Percentiles rank a stretch among this genome's conserved stretches.
Evolutionary conservation across 805 yeast species (phyloP).

Genomic region (Wickerhamomyces silvicola): DNA sequence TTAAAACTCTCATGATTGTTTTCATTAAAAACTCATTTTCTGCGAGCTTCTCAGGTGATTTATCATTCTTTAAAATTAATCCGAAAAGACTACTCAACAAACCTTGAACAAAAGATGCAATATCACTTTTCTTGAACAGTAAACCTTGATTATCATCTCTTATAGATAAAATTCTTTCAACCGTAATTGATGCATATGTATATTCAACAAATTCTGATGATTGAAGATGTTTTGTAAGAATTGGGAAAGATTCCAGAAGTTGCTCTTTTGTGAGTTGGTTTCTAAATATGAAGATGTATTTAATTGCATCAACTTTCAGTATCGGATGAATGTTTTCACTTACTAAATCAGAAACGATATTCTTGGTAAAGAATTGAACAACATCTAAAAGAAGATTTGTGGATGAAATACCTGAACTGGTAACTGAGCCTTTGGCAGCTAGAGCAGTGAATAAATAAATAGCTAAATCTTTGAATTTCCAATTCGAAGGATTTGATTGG

Average conservation of each 20-base stretch:
- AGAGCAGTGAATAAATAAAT: constrained; percentile 79
- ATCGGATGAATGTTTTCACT: constrained; percentile 58
- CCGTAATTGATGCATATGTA: constrained; percentile 89
- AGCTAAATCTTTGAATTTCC: constrained; percentile 87
- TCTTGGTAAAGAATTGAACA: constrained; percentile 72
- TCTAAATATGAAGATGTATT: constrained; percentile 82
- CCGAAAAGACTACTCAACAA: constrained; percentile 61
- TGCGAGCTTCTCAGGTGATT: constrained; percentile 82
- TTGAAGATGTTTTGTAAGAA: constrained; percentile 63
- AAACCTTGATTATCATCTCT: constrained; percentile 49
- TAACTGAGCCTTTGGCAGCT: constrained; percentile 87
- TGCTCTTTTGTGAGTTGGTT: constrained; percentile 89
- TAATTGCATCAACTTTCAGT: constrained; percentile 85
- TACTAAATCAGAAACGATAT: constrained; percentile 80
- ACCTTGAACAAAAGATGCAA: constrained; percentile 54
- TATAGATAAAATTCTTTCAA: constrained; percentile 80
- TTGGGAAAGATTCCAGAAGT: constrained; percentile 70
- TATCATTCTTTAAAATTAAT: constrained; percentile 51
- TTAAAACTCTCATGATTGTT: constrained; percentile 74
- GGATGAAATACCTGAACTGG: constrained; percentile 79
- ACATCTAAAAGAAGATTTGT: constrained; percentile 83
- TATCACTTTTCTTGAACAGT: constrained; percentile 68
- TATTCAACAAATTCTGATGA: constrained; percentile 73
- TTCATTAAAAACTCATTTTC: constrained; percentile 94
- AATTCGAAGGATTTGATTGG: constrained; percentile 40